Percentiles rank a stretch among this genome's conserved stretches.
Conservation (phyloP, 371 early-diverging fungal species). For the Haplosporangium sp. region DNA sequence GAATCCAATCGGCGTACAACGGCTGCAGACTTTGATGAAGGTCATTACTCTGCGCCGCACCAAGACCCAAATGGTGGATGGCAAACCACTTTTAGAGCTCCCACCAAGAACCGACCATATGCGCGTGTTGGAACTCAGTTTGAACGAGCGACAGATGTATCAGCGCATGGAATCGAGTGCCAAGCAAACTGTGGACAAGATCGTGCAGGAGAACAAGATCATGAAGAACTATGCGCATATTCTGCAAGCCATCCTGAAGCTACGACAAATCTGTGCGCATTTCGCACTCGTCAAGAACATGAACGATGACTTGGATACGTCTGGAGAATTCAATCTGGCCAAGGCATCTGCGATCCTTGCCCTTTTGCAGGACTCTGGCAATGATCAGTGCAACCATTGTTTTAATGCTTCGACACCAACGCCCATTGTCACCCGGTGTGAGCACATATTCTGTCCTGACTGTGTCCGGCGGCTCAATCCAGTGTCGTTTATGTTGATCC, state of each 20-base stretch:
- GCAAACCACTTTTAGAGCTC: constrained; percentile 68
- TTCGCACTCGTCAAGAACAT: constrained; percentile 49
- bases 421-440: constrained; percentile 52
- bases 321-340: constrained; percentile 44
- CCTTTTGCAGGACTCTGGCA: constrained; percentile 47
- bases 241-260: constrained; percentile 64
- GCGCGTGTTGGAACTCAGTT: constrained; percentile 58
- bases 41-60: constrained; percentile 72
- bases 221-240: constrained; percentile 71
- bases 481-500: constrained; percentile 44
- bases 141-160: constrained; percentile 67
- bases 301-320: constrained; percentile 43
- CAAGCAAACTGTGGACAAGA: constrained; percentile 54
- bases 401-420: constrained; percentile 29
- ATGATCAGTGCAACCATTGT: constrained; percentile 53
- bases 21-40: constrained; percentile 75
- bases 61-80: constrained; percentile 67
- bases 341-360: constrained; percentile 43
- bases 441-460: constrained; percentile 55
- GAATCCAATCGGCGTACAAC: constrained; percentile 58
- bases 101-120: constrained; percentile 61
- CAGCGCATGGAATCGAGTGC: constrained; percentile 57
- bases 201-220: constrained; percentile 59
- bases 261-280: constrained; percentile 66
- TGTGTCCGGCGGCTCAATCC: constrained; percentile 46